Conservation (phyloP, 2,329 filamentous ascomycete species). For the Trichoderma simmonsii region DNA sequence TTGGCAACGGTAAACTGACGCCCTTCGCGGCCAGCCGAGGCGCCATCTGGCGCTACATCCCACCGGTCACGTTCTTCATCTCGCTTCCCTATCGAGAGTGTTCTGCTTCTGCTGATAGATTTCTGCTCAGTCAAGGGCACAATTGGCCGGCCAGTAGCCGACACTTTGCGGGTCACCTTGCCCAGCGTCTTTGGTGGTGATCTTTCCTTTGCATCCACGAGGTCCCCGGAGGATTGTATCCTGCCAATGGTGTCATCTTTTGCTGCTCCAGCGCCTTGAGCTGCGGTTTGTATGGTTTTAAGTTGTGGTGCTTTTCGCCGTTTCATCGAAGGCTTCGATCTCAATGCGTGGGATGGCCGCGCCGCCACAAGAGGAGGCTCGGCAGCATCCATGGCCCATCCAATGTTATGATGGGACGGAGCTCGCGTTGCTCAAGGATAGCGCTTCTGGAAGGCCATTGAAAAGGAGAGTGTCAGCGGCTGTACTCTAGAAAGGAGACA, state of each 20-base stretch:
- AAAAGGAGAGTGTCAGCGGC: neutral
- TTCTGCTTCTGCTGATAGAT: slow-evolving; percentile 41
- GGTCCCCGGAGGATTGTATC: neutral
- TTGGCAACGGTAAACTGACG: slow-evolving; percentile 77
- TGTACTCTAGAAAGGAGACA: neutral
- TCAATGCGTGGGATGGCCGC: slow-evolving; percentile 19
- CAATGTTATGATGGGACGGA: slow-evolving; percentile 16
- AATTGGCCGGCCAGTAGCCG: slow-evolving; percentile 35
- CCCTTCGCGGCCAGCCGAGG: slow-evolving; percentile 60
- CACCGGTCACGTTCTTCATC: slow-evolving; percentile 54
- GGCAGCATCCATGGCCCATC: slow-evolving; percentile 25
- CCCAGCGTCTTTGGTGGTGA: slow-evolving; percentile 14
- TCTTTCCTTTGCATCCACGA: slow-evolving; percentile 16
- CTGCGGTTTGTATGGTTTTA: neutral
- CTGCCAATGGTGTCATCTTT: slow-evolving; percentile 17
- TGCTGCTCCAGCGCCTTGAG: neutral
- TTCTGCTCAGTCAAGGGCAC: slow-evolving; percentile 47
- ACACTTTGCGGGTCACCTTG: slow-evolving; percentile 21
- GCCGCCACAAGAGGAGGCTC: slow-evolving; percentile 21
- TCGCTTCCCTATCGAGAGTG: slow-evolving; percentile 42
- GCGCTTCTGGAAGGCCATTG: neutral
- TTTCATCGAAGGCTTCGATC: slow-evolving; percentile 11
- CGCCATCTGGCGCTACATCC: slow-evolving; percentile 58
- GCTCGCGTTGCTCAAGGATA: slow-evolving; percentile 20
- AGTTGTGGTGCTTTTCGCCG: slow-evolving; percentile 12